Evolutionary conservation across 257 asterid genomes (phyloP).

Genomic region (Ilex aquifolium): DNA sequence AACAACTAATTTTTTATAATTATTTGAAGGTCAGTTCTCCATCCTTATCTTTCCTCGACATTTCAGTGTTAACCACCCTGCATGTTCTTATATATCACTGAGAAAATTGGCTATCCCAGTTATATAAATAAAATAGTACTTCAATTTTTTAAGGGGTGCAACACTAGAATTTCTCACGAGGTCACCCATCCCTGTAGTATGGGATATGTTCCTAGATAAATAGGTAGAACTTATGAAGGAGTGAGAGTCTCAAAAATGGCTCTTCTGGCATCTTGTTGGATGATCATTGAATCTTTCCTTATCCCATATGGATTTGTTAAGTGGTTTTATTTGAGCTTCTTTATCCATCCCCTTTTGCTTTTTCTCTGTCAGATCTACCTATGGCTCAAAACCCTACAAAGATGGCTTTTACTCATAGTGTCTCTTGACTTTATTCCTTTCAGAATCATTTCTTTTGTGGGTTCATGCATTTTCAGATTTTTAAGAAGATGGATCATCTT

Average conservation of each 20-base stretch:
- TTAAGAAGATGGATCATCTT: neutral
- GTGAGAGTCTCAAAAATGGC: slow-evolving; percentile 22
- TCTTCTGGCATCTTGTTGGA: slow-evolving; percentile 44
- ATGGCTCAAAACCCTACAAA: slow-evolving; percentile 25
- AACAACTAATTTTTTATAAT: neutral
- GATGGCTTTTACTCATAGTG: slow-evolving; percentile 7
- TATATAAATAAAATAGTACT: too few species aligned
- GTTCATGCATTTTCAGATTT: slow-evolving; percentile 8
- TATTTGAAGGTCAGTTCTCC: too few species aligned
- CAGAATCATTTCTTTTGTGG: slow-evolving; percentile 4
- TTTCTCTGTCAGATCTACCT: slow-evolving; percentile 34
- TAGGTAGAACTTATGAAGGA: neutral
- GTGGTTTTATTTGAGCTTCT: slow-evolving; percentile 44
- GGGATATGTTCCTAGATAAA: neutral
- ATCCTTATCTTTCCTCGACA: too few species aligned
- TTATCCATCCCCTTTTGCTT: slow-evolving; percentile 40
- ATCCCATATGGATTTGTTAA: slow-evolving; percentile 45
- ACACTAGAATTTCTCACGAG: too few species aligned
- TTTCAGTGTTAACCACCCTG: too few species aligned
- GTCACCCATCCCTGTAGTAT: too few species aligned
- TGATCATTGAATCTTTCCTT: slow-evolving; percentile 34
- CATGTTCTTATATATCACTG: too few species aligned
- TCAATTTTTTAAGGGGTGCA: too few species aligned
- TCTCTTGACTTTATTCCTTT: slow-evolving; percentile 4
- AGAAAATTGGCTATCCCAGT: too few species aligned